phyloP scores from a whole-genome alignment of 441 rosid genomes.

The Pelargonium myrrhifolium region DNA sequence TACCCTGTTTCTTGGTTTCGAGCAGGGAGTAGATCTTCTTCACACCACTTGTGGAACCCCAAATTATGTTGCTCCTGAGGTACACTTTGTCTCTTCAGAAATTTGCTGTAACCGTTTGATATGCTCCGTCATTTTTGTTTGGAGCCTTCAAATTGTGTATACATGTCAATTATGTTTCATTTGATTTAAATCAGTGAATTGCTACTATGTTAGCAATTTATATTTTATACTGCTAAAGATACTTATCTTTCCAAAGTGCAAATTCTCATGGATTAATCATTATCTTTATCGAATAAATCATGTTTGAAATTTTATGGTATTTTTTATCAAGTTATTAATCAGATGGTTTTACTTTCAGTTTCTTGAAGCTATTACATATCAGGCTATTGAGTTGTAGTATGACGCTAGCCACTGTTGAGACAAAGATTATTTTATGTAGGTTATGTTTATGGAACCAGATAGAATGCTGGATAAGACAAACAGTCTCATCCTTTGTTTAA shows the following conservation, averaged over 20 bases:
- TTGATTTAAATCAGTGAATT: constrained; percentile 2
- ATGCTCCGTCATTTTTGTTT: constrained; percentile 13
- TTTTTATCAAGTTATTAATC: neutral
- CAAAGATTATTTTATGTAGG: neutral
- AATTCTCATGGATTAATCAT: neutral
- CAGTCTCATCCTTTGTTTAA: neutral
- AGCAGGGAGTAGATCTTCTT: constrained; percentile 68
- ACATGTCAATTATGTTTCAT: neutral
- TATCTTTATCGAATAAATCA: neutral
- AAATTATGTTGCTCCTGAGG: constrained; percentile 96
- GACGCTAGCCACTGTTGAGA: constrained; percentile 1
- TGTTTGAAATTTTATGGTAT: neutral
- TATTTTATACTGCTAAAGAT: constrained; percentile 10
- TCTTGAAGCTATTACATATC: neutral
- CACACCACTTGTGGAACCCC: constrained; percentile 96
- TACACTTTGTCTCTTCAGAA: constrained; percentile 20
- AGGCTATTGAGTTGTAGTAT: neutral
- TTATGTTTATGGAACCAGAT: neutral
- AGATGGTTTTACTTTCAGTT: neutral
- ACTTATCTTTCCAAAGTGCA: constrained; percentile 3
- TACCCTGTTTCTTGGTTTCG: constrained; percentile 11
- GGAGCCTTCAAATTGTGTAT: constrained; percentile 4
- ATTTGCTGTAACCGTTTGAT: constrained; percentile 10
- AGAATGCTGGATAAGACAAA: neutral
- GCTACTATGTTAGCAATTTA: constrained; percentile 3